phyloP scores from a whole-genome alignment of 768 basidiomycete genomes.

The Phylloporus scabripes region DNA sequence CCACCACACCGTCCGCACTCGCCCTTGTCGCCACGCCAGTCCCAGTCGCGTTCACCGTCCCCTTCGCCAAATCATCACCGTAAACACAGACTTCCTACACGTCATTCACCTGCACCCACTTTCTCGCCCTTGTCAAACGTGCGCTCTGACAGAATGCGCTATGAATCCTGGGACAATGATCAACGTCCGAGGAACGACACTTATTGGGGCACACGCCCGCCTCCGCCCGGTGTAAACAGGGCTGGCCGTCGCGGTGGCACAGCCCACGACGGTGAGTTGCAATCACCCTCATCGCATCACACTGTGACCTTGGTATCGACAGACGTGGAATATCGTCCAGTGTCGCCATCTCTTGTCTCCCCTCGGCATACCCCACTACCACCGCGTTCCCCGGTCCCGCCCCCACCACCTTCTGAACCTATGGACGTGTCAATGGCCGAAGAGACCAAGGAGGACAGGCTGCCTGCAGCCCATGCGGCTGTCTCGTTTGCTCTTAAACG shows the following conservation, averaged over 20 bases:
- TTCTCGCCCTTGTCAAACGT: constrained; percentile 39
- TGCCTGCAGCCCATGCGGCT: constrained; percentile 34
- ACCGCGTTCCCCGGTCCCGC: constrained; percentile 22
- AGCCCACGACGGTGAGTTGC: constrained; percentile 13
- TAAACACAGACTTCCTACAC: constrained; percentile 33
- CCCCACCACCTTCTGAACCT: constrained; percentile 35
- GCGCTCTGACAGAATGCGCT: constrained; percentile 30
- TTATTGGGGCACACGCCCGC: constrained; percentile 11
- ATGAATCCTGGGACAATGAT: constrained; percentile 33
- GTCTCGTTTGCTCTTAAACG: constrained; percentile 42
- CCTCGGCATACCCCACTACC: constrained; percentile 18
- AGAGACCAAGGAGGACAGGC: constrained; percentile 25
- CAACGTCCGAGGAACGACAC: constrained; percentile 31
- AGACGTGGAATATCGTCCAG: constrained; percentile 19
- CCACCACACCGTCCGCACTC: constrained; percentile 21
- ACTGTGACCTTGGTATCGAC: constrained; percentile 1
- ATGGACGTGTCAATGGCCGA: constrained; percentile 24
- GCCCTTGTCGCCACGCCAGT: constrained; percentile 18
- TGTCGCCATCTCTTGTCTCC: constrained; percentile 21
- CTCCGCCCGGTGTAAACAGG: constrained; percentile 8
- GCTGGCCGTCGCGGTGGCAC: constrained; percentile 3
- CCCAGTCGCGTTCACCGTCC: constrained; percentile 38
- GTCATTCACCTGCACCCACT: constrained; percentile 30
- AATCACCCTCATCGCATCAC: neutral
- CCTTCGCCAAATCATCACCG: constrained; percentile 30